These are phyloP conservation scores for Diutina sp. DNA, from an alignment of 1,139 yeast genomes.

Conservation along the genomic window DNA sequence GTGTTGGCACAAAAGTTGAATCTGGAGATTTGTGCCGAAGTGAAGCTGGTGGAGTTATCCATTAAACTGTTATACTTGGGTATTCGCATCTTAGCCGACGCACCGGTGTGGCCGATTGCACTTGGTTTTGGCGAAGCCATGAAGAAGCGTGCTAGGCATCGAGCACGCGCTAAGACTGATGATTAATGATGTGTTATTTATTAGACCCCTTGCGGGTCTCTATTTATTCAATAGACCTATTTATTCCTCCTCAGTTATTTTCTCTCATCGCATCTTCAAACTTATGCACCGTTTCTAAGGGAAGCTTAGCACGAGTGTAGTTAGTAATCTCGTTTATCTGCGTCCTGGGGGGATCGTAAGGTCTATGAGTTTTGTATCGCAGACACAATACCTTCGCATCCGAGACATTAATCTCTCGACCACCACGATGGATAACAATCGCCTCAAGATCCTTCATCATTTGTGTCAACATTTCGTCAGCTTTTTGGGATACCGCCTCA, in stretches of 20 bases:
- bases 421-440: background rate
- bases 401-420: background rate
- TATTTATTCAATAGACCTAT: background rate
- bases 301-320: background rate
- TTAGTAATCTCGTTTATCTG: background rate
- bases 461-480: background rate
- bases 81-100: slow-evolving; percentile 62
- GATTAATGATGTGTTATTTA: background rate
- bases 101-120: slow-evolving; percentile 76
- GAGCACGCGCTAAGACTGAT: background rate
- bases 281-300: background rate
- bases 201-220: background rate
- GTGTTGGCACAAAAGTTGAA: background rate
- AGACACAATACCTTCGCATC: background rate
- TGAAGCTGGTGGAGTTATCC: slow-evolving; percentile 18
- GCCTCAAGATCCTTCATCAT: background rate
- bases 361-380: background rate
- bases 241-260: background rate
- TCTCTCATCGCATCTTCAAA: background rate
- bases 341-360: background rate
- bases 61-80: slow-evolving; percentile 51
- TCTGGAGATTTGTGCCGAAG: background rate
- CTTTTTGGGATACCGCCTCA: background rate
- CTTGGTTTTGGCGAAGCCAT: slow-evolving; percentile 65
- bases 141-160: slow-evolving; percentile 20